These are phyloP conservation scores for Boletus sensibilis DNA, from an alignment of 768 basidiomycete genomes.

Conservation along the genomic window DNA sequence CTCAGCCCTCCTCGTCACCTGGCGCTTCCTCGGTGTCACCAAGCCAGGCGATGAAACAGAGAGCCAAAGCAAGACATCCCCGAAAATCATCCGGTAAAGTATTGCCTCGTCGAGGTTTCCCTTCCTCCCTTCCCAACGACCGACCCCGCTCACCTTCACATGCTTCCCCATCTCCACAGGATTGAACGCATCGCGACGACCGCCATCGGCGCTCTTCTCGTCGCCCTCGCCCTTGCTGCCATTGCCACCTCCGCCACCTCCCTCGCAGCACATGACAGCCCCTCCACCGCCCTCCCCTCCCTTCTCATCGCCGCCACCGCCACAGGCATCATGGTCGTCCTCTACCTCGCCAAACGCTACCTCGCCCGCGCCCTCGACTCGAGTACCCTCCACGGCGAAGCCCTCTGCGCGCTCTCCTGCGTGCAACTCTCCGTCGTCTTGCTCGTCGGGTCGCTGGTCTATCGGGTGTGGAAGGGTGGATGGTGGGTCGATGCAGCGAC, in stretches of 20 bases:
- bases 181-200: slow-evolving; percentile 38
- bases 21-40: slow-evolving; percentile 39
- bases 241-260: slow-evolving; percentile 34
- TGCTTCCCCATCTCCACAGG: slow-evolving; percentile 12
- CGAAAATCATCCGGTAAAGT: slow-evolving; percentile 14
- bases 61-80: neutral
- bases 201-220: slow-evolving; percentile 37
- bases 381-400: slow-evolving; percentile 43
- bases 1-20: slow-evolving; percentile 43
- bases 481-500: slow-evolving; percentile 40
- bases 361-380: slow-evolving; percentile 44
- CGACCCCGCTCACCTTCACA: too few species aligned
- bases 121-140: too few species aligned
- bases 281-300: slow-evolving; percentile 38
- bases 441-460: slow-evolving; percentile 42
- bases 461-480: slow-evolving; percentile 38
- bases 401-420: slow-evolving; percentile 44
- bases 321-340: slow-evolving; percentile 37
- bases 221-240: slow-evolving; percentile 39
- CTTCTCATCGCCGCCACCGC: slow-evolving; percentile 44
- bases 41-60: slow-evolving; percentile 37
- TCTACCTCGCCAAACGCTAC: slow-evolving; percentile 45
- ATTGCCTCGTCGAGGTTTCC: too few species aligned
- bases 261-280: slow-evolving; percentile 36
- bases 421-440: slow-evolving; percentile 42